Percentiles rank a stretch among this genome's conserved stretches.
Evolutionary conservation across 768 basidiomycete genomes (phyloP).

Genomic region (Tylopilus subfusipes): DNA sequence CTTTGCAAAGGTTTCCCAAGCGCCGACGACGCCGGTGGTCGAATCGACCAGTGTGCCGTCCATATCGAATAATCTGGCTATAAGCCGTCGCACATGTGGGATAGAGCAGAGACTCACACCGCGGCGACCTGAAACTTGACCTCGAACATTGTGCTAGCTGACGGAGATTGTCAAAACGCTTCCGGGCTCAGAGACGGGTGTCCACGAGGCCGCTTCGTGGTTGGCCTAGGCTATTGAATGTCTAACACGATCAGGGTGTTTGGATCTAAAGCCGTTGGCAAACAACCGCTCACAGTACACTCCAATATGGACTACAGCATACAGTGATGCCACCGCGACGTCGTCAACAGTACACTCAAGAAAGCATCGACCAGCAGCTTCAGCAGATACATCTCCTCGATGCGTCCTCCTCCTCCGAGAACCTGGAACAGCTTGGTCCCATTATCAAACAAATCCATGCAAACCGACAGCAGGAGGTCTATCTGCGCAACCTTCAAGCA

Average conservation of each 20-base stretch:
- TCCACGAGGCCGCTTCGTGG: background rate
- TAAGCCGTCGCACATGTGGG: background rate
- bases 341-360: conserved; percentile 70
- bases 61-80: conserved; percentile 70
- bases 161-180: background rate
- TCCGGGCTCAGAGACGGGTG: background rate
- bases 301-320: conserved; percentile 13
- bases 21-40: conserved; percentile 75
- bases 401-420: conserved; percentile 85
- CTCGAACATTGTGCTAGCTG: conserved; percentile 29
- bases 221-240: too few species aligned
- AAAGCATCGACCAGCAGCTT: conserved; percentile 83
- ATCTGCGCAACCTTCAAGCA: conserved; percentile 78
- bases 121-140: conserved; percentile 38
- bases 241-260: too few species aligned
- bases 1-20: conserved; percentile 75
- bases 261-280: conserved; percentile 36
- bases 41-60: conserved; percentile 83
- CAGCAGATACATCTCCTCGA: conserved; percentile 90
- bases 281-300: conserved; percentile 32
- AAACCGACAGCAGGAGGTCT: conserved; percentile 83
- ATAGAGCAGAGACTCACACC: conserved; percentile 30
- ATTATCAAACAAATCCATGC: conserved; percentile 92
- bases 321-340: conserved; percentile 69
- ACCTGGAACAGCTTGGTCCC: conserved; percentile 92